Evolutionary conservation across 495 filamentous ascomycete species (phyloP).

Genomic region (Aspergillus cristatus): DNA sequence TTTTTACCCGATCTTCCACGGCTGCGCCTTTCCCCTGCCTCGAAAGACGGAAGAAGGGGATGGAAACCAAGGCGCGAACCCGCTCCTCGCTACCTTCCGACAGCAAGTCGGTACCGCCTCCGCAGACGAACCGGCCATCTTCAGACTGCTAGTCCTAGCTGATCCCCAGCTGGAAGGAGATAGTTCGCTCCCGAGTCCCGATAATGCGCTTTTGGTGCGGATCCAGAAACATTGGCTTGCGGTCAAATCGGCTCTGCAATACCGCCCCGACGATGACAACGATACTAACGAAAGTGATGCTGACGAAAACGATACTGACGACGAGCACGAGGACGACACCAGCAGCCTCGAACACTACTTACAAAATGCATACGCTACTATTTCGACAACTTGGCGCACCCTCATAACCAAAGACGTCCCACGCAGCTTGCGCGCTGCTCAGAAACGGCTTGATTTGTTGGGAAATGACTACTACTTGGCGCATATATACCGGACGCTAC

Average conservation of each 20-base stretch:
- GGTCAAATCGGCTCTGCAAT: slow-evolving; percentile 25
- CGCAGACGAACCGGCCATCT: slow-evolving; percentile 41
- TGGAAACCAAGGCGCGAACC: background rate
- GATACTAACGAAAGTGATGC: too few species aligned
- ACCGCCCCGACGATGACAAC: slow-evolving; percentile 9
- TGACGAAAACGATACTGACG: background rate
- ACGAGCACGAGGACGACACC: background rate
- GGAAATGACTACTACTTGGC: slow-evolving; percentile 94
- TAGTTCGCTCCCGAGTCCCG: slow-evolving; percentile 59
- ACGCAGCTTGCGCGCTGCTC: slow-evolving; percentile 46
- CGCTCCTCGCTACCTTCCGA: slow-evolving; percentile 34
- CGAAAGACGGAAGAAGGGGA: slow-evolving; percentile 9
- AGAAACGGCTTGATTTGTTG: slow-evolving; percentile 77
- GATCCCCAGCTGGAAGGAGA: slow-evolving; percentile 96
- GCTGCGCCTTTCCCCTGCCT: slow-evolving; percentile 71
- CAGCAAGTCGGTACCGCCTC: slow-evolving; percentile 32
- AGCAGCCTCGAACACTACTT: slow-evolving; percentile 11
- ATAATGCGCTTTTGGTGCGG: slow-evolving; percentile 52
- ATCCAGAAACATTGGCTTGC: slow-evolving; percentile 42
- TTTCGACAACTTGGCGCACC: slow-evolving; percentile 40
- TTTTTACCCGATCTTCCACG: slow-evolving; percentile 73
- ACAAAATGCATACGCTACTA: too few species aligned
- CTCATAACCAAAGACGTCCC: slow-evolving; percentile 57
- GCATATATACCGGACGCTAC: slow-evolving; percentile 80
- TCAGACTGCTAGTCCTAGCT: slow-evolving; percentile 81